A percentile compares a stretch with the other conserved stretches of the same genome.
Conservation (phyloP, 345 rosid genomes). For the Gossypium sturtianum region DNA sequence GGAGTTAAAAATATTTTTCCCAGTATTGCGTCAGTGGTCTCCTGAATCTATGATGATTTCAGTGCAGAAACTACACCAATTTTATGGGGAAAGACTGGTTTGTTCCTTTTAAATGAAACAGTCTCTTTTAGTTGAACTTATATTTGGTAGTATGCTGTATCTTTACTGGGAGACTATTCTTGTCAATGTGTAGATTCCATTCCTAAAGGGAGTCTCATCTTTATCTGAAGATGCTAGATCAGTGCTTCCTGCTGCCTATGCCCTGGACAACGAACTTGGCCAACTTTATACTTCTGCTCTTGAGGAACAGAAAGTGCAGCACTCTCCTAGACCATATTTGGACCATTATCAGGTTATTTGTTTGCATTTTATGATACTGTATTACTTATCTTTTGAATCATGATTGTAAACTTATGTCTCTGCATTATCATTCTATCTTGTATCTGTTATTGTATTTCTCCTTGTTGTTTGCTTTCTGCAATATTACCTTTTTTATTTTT, state of each 20-base stretch:
- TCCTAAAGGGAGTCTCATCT: conserved; percentile 58
- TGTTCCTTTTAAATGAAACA: conserved; percentile 20
- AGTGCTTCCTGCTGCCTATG: conserved; percentile 76
- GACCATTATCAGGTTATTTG: conserved; percentile 59
- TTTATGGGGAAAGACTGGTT: conserved; percentile 92
- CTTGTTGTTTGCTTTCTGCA: neutral
- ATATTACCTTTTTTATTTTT: neutral
- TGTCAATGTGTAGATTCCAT: conserved; percentile 55
- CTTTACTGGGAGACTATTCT: conserved; percentile 2
- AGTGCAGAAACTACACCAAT: conserved; percentile 55
- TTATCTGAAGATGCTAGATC: conserved; percentile 71
- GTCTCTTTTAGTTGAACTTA: conserved; percentile 15
- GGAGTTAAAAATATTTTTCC: conserved; percentile 62
- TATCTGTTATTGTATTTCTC: neutral
- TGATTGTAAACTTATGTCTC: neutral
- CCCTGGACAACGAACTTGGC: conserved; percentile 56
- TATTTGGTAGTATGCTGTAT: neutral
- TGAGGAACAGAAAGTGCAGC: conserved; percentile 29
- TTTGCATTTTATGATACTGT: neutral
- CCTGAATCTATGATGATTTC: conserved; percentile 66
- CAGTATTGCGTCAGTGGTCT: conserved; percentile 52
- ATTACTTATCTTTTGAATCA: neutral
- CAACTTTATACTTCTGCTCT: conserved; percentile 46
- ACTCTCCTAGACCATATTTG: conserved; percentile 34
- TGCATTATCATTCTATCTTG: neutral